Conservation (phyloP, 257 asterid genomes). For the Capsicum pubescens region DNA sequence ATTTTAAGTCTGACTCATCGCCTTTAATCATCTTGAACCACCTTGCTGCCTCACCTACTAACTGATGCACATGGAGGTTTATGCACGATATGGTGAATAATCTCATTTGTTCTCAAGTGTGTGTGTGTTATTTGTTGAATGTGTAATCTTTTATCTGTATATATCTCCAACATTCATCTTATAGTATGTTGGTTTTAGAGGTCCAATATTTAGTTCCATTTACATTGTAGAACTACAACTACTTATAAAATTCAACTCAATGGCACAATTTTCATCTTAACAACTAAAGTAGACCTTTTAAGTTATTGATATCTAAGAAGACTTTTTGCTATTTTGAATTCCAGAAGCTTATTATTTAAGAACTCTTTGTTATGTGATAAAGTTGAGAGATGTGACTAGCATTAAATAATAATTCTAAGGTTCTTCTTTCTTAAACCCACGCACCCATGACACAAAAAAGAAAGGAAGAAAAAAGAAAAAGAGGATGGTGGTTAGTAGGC, state of each 20-base stretch:
- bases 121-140: not conserved
- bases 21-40: not conserved
- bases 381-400: not conserved
- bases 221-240: slow-evolving; percentile 1
- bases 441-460: not conserved
- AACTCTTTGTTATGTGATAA: slow-evolving; percentile 19
- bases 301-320: slow-evolving; percentile 15
- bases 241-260: not conserved
- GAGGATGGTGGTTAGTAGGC: slow-evolving; percentile 35
- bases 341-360: slow-evolving; percentile 4
- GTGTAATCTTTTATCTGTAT: not conserved
- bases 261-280: slow-evolving; percentile 4
- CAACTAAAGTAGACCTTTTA: not conserved
- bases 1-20: not conserved
- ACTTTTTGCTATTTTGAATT: not conserved
- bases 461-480: no score
- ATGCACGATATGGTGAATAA: not conserved
- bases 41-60: not conserved
- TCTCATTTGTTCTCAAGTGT: slow-evolving; percentile 11
- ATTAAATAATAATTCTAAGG: not conserved
- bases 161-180: slow-evolving; percentile 6
- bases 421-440: not conserved
- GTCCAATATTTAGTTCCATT: not conserved
- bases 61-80: slow-evolving; percentile 20
- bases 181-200: not conserved